Conservation (phyloP, 2,329 filamentous ascomycete genomes). For the Clonostachys rosea region DNA sequence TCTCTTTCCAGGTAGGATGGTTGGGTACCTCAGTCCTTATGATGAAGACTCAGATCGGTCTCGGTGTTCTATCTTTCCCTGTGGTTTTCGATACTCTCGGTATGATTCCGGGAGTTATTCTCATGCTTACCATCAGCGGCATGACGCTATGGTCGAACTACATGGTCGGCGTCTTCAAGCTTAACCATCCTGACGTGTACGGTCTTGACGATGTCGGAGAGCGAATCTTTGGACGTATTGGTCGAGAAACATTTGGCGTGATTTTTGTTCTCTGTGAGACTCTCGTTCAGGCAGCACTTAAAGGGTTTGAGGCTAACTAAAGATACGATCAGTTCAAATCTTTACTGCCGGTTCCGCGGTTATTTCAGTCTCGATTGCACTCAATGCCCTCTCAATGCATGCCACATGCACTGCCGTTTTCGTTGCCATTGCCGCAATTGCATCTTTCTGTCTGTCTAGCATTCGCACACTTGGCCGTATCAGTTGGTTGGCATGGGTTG, state of each 20-base stretch:
- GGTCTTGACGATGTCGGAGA: conserved; percentile 48
- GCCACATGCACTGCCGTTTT: conserved; percentile 32
- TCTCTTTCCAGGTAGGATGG: conserved; percentile 27
- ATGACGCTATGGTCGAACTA: conserved; percentile 1
- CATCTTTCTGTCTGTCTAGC: conserved; percentile 89
- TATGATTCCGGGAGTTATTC: conserved; percentile 2
- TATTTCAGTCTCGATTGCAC: conserved; percentile 29
- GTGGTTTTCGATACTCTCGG: conserved; percentile 1
- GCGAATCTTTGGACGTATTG: conserved; percentile 39
- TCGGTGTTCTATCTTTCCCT: conserved; percentile 3
- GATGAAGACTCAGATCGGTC: conserved; percentile 3
- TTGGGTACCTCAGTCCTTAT: conserved; percentile 32
- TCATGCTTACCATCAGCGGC: neutral
- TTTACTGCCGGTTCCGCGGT: conserved; percentile 29
- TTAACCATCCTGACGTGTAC: conserved; percentile 43
- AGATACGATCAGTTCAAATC: conserved; percentile 6
- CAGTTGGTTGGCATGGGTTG: conserved; percentile 25
- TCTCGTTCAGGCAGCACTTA: neutral
- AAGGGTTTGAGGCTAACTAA: neutral
- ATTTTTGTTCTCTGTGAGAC: conserved; percentile 11
- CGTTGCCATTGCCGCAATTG: conserved; percentile 65
- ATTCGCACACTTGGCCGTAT: conserved; percentile 50
- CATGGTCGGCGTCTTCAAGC: conserved; percentile 39
- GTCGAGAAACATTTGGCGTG: conserved; percentile 32
- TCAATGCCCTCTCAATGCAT: conserved; percentile 33